Evolutionary conservation across 257 asterid genomes (phyloP).

Genomic region (Verbascum thapsus): DNA sequence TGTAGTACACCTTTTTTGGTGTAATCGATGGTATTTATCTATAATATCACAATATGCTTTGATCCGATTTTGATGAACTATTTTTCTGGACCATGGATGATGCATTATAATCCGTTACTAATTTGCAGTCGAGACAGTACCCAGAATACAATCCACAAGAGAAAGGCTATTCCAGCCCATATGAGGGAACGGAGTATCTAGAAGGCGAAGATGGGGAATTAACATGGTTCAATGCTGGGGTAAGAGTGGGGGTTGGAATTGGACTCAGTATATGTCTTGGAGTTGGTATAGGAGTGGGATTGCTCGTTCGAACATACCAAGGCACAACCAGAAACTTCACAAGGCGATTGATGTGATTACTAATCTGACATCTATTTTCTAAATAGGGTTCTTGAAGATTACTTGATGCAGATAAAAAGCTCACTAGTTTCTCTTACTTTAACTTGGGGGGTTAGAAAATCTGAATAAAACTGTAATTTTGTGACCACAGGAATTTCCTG

Average conservation of each 20-base stretch:
- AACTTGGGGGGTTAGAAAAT: background rate
- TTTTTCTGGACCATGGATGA: background rate
- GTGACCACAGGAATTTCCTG: conserved; percentile 8
- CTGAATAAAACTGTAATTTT: conserved; percentile 22
- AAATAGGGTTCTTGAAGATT: conserved; percentile 4
- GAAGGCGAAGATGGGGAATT: conserved; percentile 70
- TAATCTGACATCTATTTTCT: conserved; percentile 28
- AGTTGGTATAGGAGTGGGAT: conserved; percentile 73
- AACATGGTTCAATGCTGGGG: conserved; percentile 80
- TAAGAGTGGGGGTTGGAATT: conserved; percentile 73
- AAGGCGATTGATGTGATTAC: conserved; percentile 51
- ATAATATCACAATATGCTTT: background rate
- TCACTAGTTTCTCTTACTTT: conserved; percentile 16
- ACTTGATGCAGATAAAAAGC: conserved; percentile 15
- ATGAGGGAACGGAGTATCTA: conserved; percentile 40
- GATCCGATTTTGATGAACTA: no score
- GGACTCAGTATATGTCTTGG: conserved; percentile 75
- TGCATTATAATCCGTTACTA: background rate
- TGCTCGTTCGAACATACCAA: conserved; percentile 68
- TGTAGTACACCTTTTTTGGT: background rate
- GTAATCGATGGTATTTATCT: background rate
- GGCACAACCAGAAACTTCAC: conserved; percentile 66
- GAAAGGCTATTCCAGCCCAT: conserved; percentile 36
- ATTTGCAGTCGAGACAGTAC: conserved; percentile 40
- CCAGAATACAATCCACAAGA: conserved; percentile 36